A percentile compares a stretch with the other conserved stretches of the same genome.
These are phyloP conservation scores for Lentinula detonsa DNA, from an alignment of 768 basidiomycete genomes.

Conservation along the genomic window DNA sequence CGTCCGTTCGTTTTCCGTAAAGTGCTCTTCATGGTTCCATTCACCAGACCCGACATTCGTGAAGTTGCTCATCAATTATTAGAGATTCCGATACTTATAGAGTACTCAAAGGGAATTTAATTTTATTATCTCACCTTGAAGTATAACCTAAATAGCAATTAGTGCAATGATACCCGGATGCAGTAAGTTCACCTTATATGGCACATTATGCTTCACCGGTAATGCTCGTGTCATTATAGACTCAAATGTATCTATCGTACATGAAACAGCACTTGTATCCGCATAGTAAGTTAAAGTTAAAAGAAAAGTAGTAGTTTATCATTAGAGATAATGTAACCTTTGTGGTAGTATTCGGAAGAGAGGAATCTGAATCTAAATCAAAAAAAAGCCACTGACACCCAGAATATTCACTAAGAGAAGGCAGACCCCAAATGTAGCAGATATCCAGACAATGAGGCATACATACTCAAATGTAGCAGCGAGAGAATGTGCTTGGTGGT, in stretches of 20 bases:
- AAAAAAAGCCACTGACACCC: neutral
- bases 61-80: neutral
- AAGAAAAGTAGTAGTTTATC: neutral
- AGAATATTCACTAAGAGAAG: neutral
- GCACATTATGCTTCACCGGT: neutral
- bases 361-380: neutral
- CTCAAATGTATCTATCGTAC: neutral
- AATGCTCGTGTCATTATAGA: too few relatives aligned
- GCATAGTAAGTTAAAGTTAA: neutral
- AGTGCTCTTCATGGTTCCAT: neutral
- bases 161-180: neutral
- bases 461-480: conserved; percentile 54
- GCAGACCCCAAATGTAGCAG: conserved; percentile 2
- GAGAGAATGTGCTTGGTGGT: conserved; percentile 74
- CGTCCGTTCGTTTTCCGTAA: neutral
- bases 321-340: neutral
- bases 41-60: conserved; percentile 36
- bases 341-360: neutral
- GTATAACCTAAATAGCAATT: neutral
- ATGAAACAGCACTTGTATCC: neutral
- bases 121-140: neutral
- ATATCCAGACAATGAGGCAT: too few relatives aligned
- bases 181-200: conserved; percentile 3
- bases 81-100: too few relatives aligned
- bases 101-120: too few relatives aligned